Percentiles rank a stretch among this genome's conserved stretches.
These are phyloP conservation scores for Breynia disticha DNA, from an alignment of 441 rosid genomes.

Conservation along the genomic window DNA sequence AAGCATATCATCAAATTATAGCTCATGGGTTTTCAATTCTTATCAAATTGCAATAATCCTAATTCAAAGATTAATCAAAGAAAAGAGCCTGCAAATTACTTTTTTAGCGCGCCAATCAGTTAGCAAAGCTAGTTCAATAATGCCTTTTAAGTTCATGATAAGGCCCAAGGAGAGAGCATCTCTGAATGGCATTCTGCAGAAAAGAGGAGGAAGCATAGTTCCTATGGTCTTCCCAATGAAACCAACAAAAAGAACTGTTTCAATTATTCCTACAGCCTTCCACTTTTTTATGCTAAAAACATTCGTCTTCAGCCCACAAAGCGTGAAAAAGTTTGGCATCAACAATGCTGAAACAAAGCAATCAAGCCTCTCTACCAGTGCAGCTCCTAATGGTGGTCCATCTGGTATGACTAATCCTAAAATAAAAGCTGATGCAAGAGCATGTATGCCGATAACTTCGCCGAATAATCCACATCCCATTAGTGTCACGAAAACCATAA, in stretches of 20 bases:
- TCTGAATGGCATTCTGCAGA: constrained; percentile 25
- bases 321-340: constrained; percentile 19
- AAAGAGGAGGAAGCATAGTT: constrained; percentile 21
- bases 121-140: constrained; percentile 24
- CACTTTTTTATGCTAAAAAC: fast-evolving
- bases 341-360: constrained; percentile 22
- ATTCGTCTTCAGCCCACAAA: constrained; percentile 21
- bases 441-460: constrained; percentile 33
- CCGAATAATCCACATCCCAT: constrained; percentile 28
- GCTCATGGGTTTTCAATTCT: too few species aligned
- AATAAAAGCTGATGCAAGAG: constrained; percentile 38
- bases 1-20: too few species aligned
- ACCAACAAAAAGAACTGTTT: constrained; percentile 12
- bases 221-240: constrained; percentile 25
- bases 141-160: constrained; percentile 31
- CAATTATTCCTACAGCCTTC: constrained; percentile 12
- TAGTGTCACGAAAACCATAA: constrained; percentile 24
- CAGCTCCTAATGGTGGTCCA: constrained; percentile 26
- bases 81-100: constrained; percentile 13
- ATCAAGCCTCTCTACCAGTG: constrained; percentile 25
- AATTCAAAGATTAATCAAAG: too few species aligned
- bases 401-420: constrained; percentile 35
- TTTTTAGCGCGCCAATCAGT: constrained; percentile 16
- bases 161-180: constrained; percentile 32
- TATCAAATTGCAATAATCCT: too few species aligned